A percentile compares a stretch with the other conserved stretches of the same genome.
Conservation (phyloP, 2,329 filamentous ascomycete species). For the Pseudovirgaria hyperparasitica region DNA sequence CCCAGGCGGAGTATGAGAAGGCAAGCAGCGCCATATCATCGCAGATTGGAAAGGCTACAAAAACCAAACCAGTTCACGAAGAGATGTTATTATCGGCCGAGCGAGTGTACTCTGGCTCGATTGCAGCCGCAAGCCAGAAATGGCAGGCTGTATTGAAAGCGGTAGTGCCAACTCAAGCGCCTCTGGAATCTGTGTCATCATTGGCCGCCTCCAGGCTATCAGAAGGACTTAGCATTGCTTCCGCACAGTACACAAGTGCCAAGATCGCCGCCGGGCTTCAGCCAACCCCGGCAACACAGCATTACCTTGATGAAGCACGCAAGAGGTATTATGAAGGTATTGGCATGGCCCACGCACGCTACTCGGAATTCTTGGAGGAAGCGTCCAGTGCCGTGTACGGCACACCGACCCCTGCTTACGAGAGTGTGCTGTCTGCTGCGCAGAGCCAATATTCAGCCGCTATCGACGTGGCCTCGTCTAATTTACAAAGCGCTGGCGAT, state of each 20-base stretch:
- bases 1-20: slow-evolving; percentile 55
- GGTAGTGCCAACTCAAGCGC: slow-evolving; percentile 31
- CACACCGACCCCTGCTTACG: slow-evolving; percentile 45
- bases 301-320: slow-evolving; percentile 46
- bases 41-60: slow-evolving; percentile 50
- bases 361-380: slow-evolving; percentile 59
- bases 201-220: slow-evolving; percentile 58
- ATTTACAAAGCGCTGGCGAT: slow-evolving; percentile 16
- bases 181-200: slow-evolving; percentile 46
- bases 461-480: slow-evolving; percentile 16
- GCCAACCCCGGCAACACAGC: slow-evolving; percentile 42
- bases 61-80: slow-evolving; percentile 58
- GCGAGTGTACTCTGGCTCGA: slow-evolving; percentile 52
- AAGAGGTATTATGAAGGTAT: slow-evolving; percentile 66
- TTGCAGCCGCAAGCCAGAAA: slow-evolving; percentile 48
- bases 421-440: slow-evolving; percentile 11
- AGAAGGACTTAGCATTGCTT: slow-evolving; percentile 58
- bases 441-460: slow-evolving; percentile 21
- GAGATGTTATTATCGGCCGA: slow-evolving; percentile 58
- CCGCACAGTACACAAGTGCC: slow-evolving; percentile 57
- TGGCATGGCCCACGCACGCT: slow-evolving; percentile 65
- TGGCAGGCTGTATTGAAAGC: slow-evolving; percentile 41
- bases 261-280: slow-evolving; percentile 53
- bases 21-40: no score
- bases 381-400: slow-evolving; percentile 59